Base-by-base conservation (phyloP, 2,329 filamentous ascomycete genomes). In the Colletotrichum orchidophilum region DNA sequence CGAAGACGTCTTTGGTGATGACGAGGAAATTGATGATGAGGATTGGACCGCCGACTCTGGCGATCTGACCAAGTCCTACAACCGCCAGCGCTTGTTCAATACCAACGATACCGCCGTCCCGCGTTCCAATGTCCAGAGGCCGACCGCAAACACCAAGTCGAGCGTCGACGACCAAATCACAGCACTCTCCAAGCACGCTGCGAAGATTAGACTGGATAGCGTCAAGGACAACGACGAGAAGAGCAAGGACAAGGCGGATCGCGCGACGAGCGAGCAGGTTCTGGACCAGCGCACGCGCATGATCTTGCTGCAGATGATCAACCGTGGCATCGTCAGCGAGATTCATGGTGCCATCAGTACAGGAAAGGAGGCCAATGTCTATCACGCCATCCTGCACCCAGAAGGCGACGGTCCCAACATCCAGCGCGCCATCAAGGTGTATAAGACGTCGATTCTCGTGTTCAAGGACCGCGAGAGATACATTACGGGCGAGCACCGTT, bases 391-490 rank as follows among this genome's bases (percentile, higher is more conserved):
- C 12, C 88, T 91, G 3, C 85, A 90, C 60, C 83, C 86, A 1
- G 85, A 87, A 1, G 84, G 85, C n/a, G 85, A 90, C 7, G 87
- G 88, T 11, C 83, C 87, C 24, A 83, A 89, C 1, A 83, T 91
- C 0, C 94, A 97, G 77, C 90, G 94, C 59, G 96, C 96, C 13
- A 95, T 98, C 86, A 99, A 99, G 84, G 94, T 99, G 61, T 99
- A 99, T 90, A 99, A 99, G 88, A 99, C 96, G 8, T 93, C 94
- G 65, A 99, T 99, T 74, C 85, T 99, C 35, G 95, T 97, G 27
- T 99, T 99, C 90, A 98, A 98, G 84, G 96, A 99, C 83, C 90
- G 96, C 70, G 95, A 98, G 82, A 93, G 95, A 77, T 99, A 99
- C 82, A 96, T 99, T 73, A 93, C 93, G 1, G 96, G 96, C 75